Percentiles rank a stretch among this genome's conserved stretches.
Evolutionary conservation across 805 yeast genomes (phyloP).

Genomic region (Myxozyma neotropica): DNA sequence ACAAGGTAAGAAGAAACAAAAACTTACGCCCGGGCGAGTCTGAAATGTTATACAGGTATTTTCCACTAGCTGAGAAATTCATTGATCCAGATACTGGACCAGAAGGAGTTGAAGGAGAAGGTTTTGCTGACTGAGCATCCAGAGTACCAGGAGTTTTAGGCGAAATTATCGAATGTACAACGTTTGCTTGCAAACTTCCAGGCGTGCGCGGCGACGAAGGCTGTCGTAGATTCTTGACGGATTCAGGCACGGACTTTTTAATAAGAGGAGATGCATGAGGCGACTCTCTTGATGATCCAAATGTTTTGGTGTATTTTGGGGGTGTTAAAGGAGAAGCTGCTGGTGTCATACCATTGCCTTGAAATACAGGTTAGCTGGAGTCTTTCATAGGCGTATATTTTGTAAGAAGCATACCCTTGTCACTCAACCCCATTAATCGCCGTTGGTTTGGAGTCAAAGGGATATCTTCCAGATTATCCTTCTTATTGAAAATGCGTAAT

Average conservation of each 20-base stretch:
- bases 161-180: neutral
- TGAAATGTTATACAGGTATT: conserved; percentile 23
- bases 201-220: conserved; percentile 8
- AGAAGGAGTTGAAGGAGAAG: conserved; percentile 5
- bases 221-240: conserved; percentile 11
- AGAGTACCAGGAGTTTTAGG: neutral
- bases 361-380: neutral
- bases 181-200: neutral
- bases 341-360: conserved; percentile 18
- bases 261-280: conserved; percentile 33
- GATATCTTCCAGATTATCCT: conserved; percentile 30
- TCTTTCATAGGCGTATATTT: neutral
- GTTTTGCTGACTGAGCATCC: neutral
- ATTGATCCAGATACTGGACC: neutral
- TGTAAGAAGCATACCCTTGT: conserved; percentile 5
- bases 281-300: conserved; percentile 30
- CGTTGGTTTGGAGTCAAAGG: conserved; percentile 37
- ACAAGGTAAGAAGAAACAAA: neutral
- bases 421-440: conserved; percentile 32
- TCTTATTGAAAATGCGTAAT: conserved; percentile 24
- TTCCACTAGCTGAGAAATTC: conserved; percentile 22
- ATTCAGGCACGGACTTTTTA: conserved; percentile 24
- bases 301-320: conserved; percentile 34
- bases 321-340: conserved; percentile 34
- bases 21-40: conserved; percentile 28